Evolutionary conservation across 345 rosid genomes (phyloP).

Genomic region (Psidium friedrichsthalianum): DNA sequence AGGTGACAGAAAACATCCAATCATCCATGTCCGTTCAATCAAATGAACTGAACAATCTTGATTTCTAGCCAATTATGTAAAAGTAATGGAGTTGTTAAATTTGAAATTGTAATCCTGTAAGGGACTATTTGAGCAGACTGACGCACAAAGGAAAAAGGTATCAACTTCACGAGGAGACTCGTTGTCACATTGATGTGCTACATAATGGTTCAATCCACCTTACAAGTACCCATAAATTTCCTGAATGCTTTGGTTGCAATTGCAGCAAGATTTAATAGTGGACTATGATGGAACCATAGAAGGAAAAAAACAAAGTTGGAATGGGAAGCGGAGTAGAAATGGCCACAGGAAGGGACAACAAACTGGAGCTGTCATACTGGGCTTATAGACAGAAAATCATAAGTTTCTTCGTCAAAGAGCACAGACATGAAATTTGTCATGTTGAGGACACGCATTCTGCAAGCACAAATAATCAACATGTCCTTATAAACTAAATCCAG

Average conservation of each 20-base stretch:
- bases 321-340: background rate
- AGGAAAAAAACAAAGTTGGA: background rate
- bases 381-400: constrained; percentile 44
- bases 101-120: background rate
- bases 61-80: background rate
- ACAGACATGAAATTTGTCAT: constrained; percentile 67
- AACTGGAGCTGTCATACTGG: constrained; percentile 34
- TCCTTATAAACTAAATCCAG: constrained; percentile 93
- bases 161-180: background rate
- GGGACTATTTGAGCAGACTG: background rate
- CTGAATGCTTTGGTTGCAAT: background rate
- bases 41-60: background rate
- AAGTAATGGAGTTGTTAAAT: background rate
- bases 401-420: constrained; percentile 87
- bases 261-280: background rate
- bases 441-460: constrained; percentile 66
- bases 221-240: background rate
- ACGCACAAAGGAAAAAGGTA: background rate
- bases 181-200: background rate
- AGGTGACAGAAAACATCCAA: background rate
- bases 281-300: background rate
- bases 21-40: background rate
- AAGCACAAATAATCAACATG: constrained; percentile 95
- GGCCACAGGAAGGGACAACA: background rate
- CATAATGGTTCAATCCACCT: background rate